Evolutionary conservation across 1,139 yeast genomes (phyloP).

Genomic region (Lodderomyces parapsilosis): DNA sequence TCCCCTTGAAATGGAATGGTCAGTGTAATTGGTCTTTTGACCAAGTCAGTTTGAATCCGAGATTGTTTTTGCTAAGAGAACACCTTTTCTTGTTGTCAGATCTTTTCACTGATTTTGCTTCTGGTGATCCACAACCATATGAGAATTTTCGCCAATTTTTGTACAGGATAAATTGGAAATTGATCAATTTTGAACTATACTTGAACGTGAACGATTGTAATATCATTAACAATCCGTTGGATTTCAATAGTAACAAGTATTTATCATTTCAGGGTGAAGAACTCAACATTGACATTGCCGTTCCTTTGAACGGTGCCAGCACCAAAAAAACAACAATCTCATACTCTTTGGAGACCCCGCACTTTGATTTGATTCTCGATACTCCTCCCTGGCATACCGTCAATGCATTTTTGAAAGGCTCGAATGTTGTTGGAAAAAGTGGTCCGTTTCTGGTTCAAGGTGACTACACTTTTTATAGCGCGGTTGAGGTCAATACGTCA

Average conservation of each 20-base stretch:
- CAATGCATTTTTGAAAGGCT: conserved; percentile 62
- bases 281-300: conserved; percentile 43
- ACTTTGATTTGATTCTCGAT: conserved; percentile 60
- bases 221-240: conserved; percentile 85
- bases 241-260: conserved; percentile 75
- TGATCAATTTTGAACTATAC: conserved; percentile 56
- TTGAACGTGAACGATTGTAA: conserved; percentile 84
- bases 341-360: conserved; percentile 56
- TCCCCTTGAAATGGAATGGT: conserved; percentile 84
- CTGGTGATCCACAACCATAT: conserved; percentile 73
- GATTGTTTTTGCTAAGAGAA: conserved; percentile 74
- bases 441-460: conserved; percentile 63
- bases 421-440: conserved; percentile 63
- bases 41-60: conserved; percentile 51
- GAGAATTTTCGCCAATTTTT: conserved; percentile 71
- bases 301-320: conserved; percentile 65
- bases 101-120: conserved; percentile 69
- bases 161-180: conserved; percentile 61
- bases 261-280: conserved; percentile 68
- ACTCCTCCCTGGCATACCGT: conserved; percentile 94
- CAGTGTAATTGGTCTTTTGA: conserved; percentile 65
- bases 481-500: conserved; percentile 61
- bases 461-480: conserved; percentile 58
- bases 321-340: conserved; percentile 56
- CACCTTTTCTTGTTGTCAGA: conserved; percentile 78